These are phyloP conservation scores for Yamadazyma blattariae DNA, from an alignment of 1,139 yeast genomes.

Conservation along the genomic window DNA sequence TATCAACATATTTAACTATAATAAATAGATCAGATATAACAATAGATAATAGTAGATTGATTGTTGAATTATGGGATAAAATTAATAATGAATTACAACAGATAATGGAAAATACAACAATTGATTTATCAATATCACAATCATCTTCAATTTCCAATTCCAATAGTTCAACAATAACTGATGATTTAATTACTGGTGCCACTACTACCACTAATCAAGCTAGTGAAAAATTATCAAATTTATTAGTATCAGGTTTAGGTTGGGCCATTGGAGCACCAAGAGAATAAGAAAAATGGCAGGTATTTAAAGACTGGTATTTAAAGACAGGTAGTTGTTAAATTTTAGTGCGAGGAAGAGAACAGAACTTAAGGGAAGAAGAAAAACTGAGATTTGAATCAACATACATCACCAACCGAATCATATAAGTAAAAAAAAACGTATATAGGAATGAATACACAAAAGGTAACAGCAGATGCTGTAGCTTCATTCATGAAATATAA, in stretches of 20 bases:
- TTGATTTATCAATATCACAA: background rate
- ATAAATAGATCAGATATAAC: constrained; percentile 20
- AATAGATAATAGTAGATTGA: constrained; percentile 22
- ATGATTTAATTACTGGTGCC: constrained; percentile 33
- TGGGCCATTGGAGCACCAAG: constrained; percentile 62
- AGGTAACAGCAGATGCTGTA: constrained; percentile 31
- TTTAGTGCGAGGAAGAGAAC: too few species aligned
- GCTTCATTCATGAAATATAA: constrained; percentile 29
- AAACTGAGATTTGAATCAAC: too few species aligned
- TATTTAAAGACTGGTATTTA: background rate
- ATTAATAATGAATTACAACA: constrained; percentile 28
- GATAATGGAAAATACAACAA: constrained; percentile 7
- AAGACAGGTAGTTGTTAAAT: too few species aligned
- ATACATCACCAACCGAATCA: too few species aligned
- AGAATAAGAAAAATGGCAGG: constrained; percentile 12
- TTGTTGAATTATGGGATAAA: constrained; percentile 37
- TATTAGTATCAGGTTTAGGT: constrained; percentile 58
- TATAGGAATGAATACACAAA: constrained; percentile 21
- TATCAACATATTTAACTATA: constrained; percentile 38
- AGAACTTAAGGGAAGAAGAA: too few species aligned
- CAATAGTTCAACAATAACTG: constrained; percentile 9
- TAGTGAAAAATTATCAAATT: constrained; percentile 33
- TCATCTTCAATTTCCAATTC: background rate
- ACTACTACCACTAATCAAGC: constrained; percentile 31
- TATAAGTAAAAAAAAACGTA: too few species aligned